phyloP scores from a whole-genome alignment of 495 filamentous ascomycete species.

The Jackrogersella minutella region DNA sequence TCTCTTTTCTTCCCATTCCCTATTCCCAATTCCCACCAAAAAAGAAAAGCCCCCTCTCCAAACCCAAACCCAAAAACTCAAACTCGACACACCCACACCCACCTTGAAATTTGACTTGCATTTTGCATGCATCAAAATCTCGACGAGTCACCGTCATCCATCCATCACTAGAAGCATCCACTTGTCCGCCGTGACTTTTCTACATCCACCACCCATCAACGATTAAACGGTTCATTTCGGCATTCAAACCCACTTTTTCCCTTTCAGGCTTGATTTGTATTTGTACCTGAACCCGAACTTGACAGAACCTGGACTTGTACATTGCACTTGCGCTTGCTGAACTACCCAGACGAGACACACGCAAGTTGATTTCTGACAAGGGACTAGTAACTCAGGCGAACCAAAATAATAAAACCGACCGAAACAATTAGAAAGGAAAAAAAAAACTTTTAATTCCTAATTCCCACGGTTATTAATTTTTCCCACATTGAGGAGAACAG shows the following conservation, averaged over 20 bases:
- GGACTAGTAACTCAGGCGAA: conserved; percentile 40
- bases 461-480: conserved; percentile 46
- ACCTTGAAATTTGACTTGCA: conserved; percentile 48
- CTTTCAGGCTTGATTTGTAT: conserved; percentile 35
- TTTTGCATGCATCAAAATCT: conserved; percentile 48
- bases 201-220: conserved; percentile 44
- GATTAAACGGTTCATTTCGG: conserved; percentile 43
- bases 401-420: conserved; percentile 39
- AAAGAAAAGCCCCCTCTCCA: no score
- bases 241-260: conserved; percentile 48
- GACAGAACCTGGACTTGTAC: no score
- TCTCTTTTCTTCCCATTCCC: conserved; percentile 21
- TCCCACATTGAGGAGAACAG: conserved; percentile 19
- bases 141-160: conserved; percentile 47
- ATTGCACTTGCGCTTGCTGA: no score
- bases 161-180: conserved; percentile 53
- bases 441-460: background rate
- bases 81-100: conserved; percentile 44
- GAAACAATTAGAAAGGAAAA: conserved; percentile 38
- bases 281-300: conserved; percentile 39
- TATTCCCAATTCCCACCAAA: conserved; percentile 25
- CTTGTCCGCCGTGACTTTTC: conserved; percentile 56
- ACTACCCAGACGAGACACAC: conserved; percentile 29
- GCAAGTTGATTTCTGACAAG: conserved; percentile 42
- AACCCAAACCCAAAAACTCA: conserved; percentile 30